Evolutionary conservation across 331 rosid species (phyloP).

Genomic region (Acacia pycnantha): DNA sequence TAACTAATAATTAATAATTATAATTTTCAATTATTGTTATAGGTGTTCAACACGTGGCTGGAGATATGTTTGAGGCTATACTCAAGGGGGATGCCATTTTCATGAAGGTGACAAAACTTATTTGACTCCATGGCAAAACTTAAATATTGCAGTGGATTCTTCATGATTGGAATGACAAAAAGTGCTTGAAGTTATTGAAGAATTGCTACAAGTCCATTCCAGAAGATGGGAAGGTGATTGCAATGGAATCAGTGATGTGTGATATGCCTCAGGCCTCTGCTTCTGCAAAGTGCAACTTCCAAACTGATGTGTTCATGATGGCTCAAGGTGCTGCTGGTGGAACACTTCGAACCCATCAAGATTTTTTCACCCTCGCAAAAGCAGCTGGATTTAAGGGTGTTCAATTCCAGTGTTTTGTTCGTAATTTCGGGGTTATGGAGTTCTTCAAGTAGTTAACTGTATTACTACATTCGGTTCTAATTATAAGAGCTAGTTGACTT

Average conservation of each 20-base stretch:
- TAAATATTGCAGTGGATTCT: slow-evolving; percentile 31
- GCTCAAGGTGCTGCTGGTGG: slow-evolving; percentile 31
- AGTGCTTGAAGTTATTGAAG: slow-evolving; percentile 35
- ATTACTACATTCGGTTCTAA: too few relatives aligned
- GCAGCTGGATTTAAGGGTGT: slow-evolving; percentile 22
- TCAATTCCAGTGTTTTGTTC: not conserved
- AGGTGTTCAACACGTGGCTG: not conserved
- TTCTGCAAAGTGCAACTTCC: not conserved
- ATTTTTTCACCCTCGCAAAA: slow-evolving; percentile 15
- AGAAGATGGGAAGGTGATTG: slow-evolving; percentile 33
- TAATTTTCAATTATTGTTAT: not conserved
- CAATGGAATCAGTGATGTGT: slow-evolving; percentile 13
- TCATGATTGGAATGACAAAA: slow-evolving; percentile 35
- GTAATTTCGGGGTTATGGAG: slow-evolving; percentile 31
- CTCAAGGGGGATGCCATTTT: slow-evolving; percentile 15
- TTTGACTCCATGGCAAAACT: too few relatives aligned
- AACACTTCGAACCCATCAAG: slow-evolving; percentile 29
- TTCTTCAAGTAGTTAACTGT: slow-evolving; percentile 27
- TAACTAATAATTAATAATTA: not conserved
- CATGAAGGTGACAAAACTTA: not conserved
- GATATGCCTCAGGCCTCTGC: not conserved
- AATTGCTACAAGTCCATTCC: slow-evolving; percentile 30
- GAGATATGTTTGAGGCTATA: not conserved
- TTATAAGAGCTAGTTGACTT: too few relatives aligned
- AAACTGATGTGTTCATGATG: slow-evolving; percentile 27